Base-by-base conservation (phyloP, 257 asterid genomes). In the Gentiana dahurica region DNA sequence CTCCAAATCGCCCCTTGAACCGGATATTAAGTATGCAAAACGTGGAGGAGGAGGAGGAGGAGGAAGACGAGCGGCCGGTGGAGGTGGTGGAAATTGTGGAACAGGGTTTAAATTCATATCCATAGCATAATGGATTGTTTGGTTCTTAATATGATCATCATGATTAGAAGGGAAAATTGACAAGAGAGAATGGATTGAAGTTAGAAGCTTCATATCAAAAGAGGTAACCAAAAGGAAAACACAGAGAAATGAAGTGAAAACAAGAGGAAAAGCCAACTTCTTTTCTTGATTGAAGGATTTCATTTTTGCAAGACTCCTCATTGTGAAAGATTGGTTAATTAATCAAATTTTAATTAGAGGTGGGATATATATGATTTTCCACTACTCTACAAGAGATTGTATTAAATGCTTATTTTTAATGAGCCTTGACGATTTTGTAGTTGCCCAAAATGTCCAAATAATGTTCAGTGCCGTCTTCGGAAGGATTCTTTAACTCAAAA, bases 11-110 rank as follows among this genome's bases (percentile, higher is more conserved):
- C 94, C 95, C 69, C 53, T 84, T 35, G 97, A 89, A 46, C 95
- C 97, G 15, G 97, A 80, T 63, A 89, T 66, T 67, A 86, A 51
- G 67, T 89, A 89, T 54, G 97, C 97, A 63, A 89, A 89, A 54
- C 84, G 86, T 0, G 97, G 97, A 44, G 76, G 54, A 2, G 84
- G 65, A 62, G 88, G 86, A 65, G 84, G 58, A 34, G 85, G 77
- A 51, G 79, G 87, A 1, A 78, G 71, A 0, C 24, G 24, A 24
- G 24, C 24, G 24, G 24, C 24, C 24, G 24, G 24, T 24, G 24
- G 24, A 24, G 24, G 24, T 24, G 24, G 24, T 24, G 24, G 24
- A 24, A 24, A 24, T 24, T 24, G 24, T 15, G 89, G 86, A 65
- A 65, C 61, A 50, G 57, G 71, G 4, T 72, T 66, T 46, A 75